Percentiles rank a stretch among this genome's conserved stretches.
Evolutionary conservation across 371 early-diverging fungal genomes (phyloP).

Genomic region (Mortierella sp.): DNA sequence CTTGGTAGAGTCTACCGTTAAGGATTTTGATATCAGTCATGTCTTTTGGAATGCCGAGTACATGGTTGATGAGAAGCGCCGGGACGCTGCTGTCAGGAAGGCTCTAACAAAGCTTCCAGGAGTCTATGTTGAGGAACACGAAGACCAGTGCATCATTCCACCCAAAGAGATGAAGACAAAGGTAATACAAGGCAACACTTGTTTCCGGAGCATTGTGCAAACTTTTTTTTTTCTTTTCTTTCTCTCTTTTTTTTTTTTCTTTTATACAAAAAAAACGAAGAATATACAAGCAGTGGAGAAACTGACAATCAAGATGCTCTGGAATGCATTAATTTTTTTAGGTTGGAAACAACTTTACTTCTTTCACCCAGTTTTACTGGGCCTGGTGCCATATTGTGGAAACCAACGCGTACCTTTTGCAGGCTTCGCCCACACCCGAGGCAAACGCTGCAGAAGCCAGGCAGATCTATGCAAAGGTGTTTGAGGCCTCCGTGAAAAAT

Average conservation of each 20-base stretch:
- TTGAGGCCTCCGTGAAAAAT: constrained; percentile 11
- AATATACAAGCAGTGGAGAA: too few species aligned
- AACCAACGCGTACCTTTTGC: constrained; percentile 27
- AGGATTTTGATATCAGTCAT: constrained; percentile 38
- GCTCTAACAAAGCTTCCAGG: constrained; percentile 23
- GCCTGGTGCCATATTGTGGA: constrained; percentile 53
- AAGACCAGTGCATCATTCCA: constrained; percentile 68
- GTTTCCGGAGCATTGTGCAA: constrained; percentile 27
- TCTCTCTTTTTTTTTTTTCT: not conserved
- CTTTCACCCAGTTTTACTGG: constrained; percentile 53
- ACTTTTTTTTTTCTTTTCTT: not conserved
- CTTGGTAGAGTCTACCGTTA: constrained; percentile 33
- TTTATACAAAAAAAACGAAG: not conserved
- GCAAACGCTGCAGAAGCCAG: constrained; percentile 30
- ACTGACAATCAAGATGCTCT: too few species aligned
- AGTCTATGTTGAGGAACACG: constrained; percentile 41
- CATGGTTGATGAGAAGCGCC: constrained; percentile 46
- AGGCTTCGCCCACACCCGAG: constrained; percentile 24
- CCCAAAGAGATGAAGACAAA: constrained; percentile 60
- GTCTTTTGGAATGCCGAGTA: constrained; percentile 45
- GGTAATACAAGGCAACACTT: constrained; percentile 37
- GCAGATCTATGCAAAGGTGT: constrained; percentile 23
- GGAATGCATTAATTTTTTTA: constrained; percentile 14
- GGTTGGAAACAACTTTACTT: constrained; percentile 42
- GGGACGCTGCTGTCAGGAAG: constrained; percentile 36